phyloP scores from a whole-genome alignment of 2,329 filamentous ascomycete species.

The Verticillium klebahnii region DNA sequence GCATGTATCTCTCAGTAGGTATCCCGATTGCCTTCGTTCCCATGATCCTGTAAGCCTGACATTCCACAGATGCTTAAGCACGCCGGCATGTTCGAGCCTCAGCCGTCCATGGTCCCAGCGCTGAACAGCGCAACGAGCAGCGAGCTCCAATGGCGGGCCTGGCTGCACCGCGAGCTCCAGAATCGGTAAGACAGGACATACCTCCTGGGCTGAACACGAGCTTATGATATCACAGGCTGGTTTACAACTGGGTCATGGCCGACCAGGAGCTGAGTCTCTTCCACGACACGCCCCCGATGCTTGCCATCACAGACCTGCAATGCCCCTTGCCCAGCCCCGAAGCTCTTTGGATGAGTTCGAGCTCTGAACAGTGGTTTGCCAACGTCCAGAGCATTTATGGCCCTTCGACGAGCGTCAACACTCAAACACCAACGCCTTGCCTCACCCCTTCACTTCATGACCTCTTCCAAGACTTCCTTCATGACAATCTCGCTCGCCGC shows the following conservation, averaged over 20 bases:
- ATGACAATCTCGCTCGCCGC: constrained; percentile 53
- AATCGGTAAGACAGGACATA: constrained; percentile 44
- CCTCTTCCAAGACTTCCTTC: constrained; percentile 63
- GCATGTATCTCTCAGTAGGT: constrained; percentile 64
- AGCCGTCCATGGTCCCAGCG: constrained; percentile 37
- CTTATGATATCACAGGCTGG: constrained; percentile 41
- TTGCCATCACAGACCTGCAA: constrained; percentile 61
- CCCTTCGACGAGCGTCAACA: constrained; percentile 35
- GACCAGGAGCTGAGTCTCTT: constrained; percentile 68
- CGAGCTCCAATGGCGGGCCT: constrained; percentile 56
- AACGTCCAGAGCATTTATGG: constrained; percentile 56
- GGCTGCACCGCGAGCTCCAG: constrained; percentile 60
- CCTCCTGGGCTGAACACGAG: constrained; percentile 15
- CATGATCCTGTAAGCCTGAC: neutral
- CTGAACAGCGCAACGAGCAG: constrained; percentile 36
- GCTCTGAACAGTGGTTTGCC: constrained; percentile 53
- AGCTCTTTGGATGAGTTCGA: constrained; percentile 57
- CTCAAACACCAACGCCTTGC: constrained; percentile 32
- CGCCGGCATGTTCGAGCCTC: constrained; percentile 59
- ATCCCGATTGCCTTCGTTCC: neutral
- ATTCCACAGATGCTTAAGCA: constrained; percentile 58
- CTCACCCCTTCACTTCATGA: constrained; percentile 57
- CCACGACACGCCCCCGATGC: constrained; percentile 57
- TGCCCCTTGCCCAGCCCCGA: constrained; percentile 60
- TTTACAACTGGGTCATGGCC: constrained; percentile 73